These are phyloP conservation scores for Ambrosia trifida DNA, from an alignment of 129 eudicot species.

Conservation along the genomic window DNA sequence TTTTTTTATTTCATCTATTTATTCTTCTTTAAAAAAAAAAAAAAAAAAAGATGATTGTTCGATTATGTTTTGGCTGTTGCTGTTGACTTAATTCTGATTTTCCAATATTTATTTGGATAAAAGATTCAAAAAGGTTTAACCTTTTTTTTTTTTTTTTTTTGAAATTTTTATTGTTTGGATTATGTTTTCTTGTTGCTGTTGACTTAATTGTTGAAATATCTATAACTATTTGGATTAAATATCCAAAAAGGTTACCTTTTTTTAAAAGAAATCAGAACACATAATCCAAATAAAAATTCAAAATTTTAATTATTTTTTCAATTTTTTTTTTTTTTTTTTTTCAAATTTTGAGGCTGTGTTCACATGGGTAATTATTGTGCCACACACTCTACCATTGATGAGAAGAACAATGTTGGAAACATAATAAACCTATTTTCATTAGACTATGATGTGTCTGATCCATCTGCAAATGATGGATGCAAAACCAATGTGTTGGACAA, in stretches of 20 bases:
- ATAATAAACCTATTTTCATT: conserved; percentile 68
- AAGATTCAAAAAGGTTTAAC: too few relatives aligned
- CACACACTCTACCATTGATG: conserved; percentile 47
- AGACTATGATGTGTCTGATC: conserved; percentile 41
- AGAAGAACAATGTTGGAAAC: conserved; percentile 42
- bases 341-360: background rate
- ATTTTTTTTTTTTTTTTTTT: background rate
- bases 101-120: too few relatives aligned
- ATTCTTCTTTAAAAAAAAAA: too few relatives aligned
- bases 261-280: too few relatives aligned
- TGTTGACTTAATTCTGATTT: too few relatives aligned
- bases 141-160: too few relatives aligned
- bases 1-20: too few relatives aligned
- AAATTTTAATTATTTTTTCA: background rate
- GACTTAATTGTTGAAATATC: conserved; percentile 18
- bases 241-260: conserved; percentile 3
- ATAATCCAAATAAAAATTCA: too few relatives aligned
- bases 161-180: background rate
- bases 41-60: too few relatives aligned
- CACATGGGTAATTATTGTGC: conserved; percentile 81
- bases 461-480: conserved; percentile 11
- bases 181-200: conserved; percentile 17
- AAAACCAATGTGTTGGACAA: too few relatives aligned
- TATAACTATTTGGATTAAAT: conserved; percentile 21
- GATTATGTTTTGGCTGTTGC: too few relatives aligned